A percentile compares a stretch with the other conserved stretches of the same genome.
phyloP scores from a whole-genome alignment of 192 early-diverging fungal genomes.

The Mortierella hygrophila region DNA sequence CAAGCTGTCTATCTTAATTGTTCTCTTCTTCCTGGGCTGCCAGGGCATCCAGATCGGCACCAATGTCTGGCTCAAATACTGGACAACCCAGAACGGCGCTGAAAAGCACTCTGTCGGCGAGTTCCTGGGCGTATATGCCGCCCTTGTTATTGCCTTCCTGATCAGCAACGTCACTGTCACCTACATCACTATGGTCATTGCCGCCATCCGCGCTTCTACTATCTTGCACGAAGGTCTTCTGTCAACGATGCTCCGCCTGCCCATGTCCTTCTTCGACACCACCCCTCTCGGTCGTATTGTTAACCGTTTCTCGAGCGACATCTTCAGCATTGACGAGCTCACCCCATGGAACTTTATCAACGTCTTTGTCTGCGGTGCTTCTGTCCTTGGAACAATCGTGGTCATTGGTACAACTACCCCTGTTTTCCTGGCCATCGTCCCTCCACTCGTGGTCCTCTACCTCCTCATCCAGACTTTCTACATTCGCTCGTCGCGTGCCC shows the following conservation, averaged over 20 bases:
- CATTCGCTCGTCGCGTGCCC: conserved; percentile 77
- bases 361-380: conserved; percentile 50
- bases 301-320: conserved; percentile 92
- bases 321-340: conserved; percentile 81
- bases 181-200: conserved; percentile 29
- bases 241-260: conserved; percentile 70
- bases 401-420: conserved; percentile 62
- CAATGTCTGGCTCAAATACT: conserved; percentile 79
- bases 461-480: conserved; percentile 70
- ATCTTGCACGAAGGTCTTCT: conserved; percentile 73
- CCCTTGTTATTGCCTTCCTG: conserved; percentile 21
- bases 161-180: conserved; percentile 20
- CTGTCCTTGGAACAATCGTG: conserved; percentile 56
- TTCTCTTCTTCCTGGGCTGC: conserved; percentile 57
- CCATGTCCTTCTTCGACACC: conserved; percentile 68
- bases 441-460: conserved; percentile 65
- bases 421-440: conserved; percentile 60
- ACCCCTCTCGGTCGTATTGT: conserved; percentile 89
- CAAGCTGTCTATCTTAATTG: conserved; percentile 65
- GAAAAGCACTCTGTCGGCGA: background rate
- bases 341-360: conserved; percentile 64
- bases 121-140: conserved; percentile 40
- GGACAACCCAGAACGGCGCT: conserved; percentile 41
- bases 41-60: conserved; percentile 53
- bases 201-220: conserved; percentile 70